phyloP scores from a whole-genome alignment of 2,329 filamentous ascomycete genomes.

The Penicillium sp. region DNA sequence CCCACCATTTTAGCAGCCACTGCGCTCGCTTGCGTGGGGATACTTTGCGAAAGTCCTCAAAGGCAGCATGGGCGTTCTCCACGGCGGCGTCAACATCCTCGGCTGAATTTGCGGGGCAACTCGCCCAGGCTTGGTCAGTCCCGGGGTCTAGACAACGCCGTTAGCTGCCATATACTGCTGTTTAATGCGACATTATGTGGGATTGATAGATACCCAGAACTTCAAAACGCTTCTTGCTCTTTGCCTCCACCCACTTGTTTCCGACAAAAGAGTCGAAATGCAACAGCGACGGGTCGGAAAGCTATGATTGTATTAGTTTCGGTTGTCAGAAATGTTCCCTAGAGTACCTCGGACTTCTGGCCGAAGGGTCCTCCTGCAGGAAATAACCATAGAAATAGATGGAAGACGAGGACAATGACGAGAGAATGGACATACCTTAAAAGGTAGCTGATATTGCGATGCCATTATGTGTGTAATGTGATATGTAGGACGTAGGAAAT shows the following conservation, averaged over 20 bases:
- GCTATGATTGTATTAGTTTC: constrained; percentile 36
- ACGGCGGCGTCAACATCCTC: constrained; percentile 67
- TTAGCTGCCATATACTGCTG: neutral
- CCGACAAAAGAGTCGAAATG: constrained; percentile 57
- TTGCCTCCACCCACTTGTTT: constrained; percentile 52
- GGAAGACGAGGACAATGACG: neutral
- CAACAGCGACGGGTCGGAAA: constrained; percentile 54
- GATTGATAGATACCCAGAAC: constrained; percentile 46
- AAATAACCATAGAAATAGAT: neutral
- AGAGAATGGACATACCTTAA: constrained; percentile 34
- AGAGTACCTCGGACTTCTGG: constrained; percentile 21
- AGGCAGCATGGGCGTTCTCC: constrained; percentile 63
- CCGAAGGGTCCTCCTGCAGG: constrained; percentile 7
- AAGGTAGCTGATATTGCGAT: constrained; percentile 42
- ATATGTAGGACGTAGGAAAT: neutral
- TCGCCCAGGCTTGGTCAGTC: constrained; percentile 55
- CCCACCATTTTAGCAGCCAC: constrained; percentile 67
- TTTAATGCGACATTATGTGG: neutral
- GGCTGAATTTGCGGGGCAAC: constrained; percentile 53
- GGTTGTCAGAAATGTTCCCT: neutral
- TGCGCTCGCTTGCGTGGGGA: constrained; percentile 66
- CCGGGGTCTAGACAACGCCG: constrained; percentile 51
- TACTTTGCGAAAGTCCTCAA: constrained; percentile 62
- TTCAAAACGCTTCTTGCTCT: constrained; percentile 55
- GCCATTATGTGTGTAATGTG: constrained; percentile 28